These are phyloP conservation scores for Trichoderma sp. DNA, from an alignment of 2,329 filamentous ascomycete genomes.

Conservation along the genomic window DNA sequence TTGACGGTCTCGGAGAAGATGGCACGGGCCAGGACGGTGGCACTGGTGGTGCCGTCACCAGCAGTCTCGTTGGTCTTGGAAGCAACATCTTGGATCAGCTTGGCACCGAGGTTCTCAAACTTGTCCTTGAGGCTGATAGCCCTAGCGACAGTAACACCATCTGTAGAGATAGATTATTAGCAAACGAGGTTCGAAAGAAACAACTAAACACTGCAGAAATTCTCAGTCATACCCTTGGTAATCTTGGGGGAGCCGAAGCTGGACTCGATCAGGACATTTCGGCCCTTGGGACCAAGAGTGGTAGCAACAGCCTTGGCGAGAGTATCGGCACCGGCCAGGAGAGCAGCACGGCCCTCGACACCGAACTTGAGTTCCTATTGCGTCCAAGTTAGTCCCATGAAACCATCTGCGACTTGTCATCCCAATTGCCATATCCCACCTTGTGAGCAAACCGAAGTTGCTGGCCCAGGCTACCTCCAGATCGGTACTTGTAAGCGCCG, in stretches of 20 bases:
- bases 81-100: slow-evolving; percentile 94
- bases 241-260: slow-evolving; percentile 99
- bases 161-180: slow-evolving; percentile 42
- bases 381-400: slow-evolving; percentile 26
- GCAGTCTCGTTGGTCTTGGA: slow-evolving; percentile 99
- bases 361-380: slow-evolving; percentile 93
- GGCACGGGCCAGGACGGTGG: slow-evolving; percentile 91
- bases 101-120: slow-evolving; percentile 98
- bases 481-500: slow-evolving; percentile 65
- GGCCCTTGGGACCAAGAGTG: slow-evolving; percentile 94
- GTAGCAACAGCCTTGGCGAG: slow-evolving; percentile 94
- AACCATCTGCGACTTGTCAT: slow-evolving; percentile 25
- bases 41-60: slow-evolving; percentile 97
- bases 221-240: slow-evolving; percentile 74
- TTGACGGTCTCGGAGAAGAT: slow-evolving; percentile 99
- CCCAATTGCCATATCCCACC: slow-evolving; percentile 51
- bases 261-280: slow-evolving; percentile 97
- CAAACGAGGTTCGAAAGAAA: not conserved
- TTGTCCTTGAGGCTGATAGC: slow-evolving; percentile 95
- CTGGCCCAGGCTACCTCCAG: slow-evolving; percentile 67
- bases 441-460: slow-evolving; percentile 98
- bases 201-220: slow-evolving; percentile 20
- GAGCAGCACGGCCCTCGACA: slow-evolving; percentile 84
- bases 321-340: slow-evolving; percentile 93
- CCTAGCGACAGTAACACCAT: slow-evolving; percentile 86